These are phyloP conservation scores for Singerocomus rubriflavus DNA, from an alignment of 1,284 basidiomycete species.

Conservation along the genomic window DNA sequence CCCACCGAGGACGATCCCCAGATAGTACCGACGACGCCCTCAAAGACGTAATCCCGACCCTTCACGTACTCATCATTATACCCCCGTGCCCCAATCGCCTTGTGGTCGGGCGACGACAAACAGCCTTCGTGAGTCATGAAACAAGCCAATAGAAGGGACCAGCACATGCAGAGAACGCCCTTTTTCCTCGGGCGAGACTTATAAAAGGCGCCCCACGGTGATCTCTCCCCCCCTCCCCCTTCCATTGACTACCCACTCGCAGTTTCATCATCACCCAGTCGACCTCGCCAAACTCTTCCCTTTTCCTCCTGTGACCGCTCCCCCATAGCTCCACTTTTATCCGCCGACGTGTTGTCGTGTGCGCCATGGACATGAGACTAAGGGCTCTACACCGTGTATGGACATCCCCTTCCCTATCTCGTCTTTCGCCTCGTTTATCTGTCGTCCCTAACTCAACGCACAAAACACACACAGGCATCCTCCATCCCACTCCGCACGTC, in stretches of 20 bases:
- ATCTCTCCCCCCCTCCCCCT: not conserved
- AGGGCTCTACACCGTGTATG: conserved; percentile 17
- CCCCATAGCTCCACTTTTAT: not conserved
- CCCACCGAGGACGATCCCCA: conserved; percentile 5
- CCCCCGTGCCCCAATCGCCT: conserved; percentile 24
- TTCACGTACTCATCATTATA: not conserved
- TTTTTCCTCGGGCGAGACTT: conserved; percentile 7
- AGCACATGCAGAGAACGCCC: conserved; percentile 8
- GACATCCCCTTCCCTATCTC: not conserved
- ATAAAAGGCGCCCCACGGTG: conserved; percentile 12
- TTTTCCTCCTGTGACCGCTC: not conserved
- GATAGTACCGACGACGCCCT: not conserved
- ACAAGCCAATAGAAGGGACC: conserved; percentile 2
- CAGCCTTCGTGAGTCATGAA: conserved; percentile 6
- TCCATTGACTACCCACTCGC: conserved; percentile 2
- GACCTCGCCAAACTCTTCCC: not conserved
- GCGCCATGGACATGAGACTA: conserved; percentile 12
- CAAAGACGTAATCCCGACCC: conserved; percentile 20
- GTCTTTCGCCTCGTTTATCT: not conserved
- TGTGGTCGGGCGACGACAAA: conserved; percentile 3
- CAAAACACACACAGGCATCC: conserved; percentile 7
- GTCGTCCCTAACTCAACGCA: not conserved
- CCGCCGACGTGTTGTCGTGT: conserved; percentile 1
- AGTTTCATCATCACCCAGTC: not conserved
- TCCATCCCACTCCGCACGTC: conserved; percentile 6